Percentiles rank a stretch among this genome's conserved stretches.
Evolutionary conservation across 306 rosid genomes (phyloP).

Genomic region (Castanospermum australe): DNA sequence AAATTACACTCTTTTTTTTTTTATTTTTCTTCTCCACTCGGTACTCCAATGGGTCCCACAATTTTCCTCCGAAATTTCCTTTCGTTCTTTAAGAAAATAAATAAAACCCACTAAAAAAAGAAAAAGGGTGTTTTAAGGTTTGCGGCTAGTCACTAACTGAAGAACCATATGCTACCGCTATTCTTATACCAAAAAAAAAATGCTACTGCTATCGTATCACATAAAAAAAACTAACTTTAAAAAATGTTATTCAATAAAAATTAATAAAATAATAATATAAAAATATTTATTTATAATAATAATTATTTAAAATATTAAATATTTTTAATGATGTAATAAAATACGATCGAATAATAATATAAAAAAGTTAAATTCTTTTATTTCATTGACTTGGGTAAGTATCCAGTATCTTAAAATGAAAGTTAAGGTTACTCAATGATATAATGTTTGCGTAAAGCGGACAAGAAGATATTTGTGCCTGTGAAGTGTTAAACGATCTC

Average conservation of each 20-base stretch:
- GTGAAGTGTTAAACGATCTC: background rate
- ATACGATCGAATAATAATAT: too few relatives aligned
- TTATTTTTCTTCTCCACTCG: background rate
- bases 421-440: background rate
- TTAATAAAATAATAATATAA: too few relatives aligned
- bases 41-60: background rate
- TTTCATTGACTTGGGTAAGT: background rate
- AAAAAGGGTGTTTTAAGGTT: background rate
- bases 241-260: background rate
- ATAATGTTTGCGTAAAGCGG: background rate
- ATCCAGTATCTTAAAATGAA: background rate
- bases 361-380: too few relatives aligned
- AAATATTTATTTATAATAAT: too few relatives aligned
- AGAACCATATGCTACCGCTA: background rate
- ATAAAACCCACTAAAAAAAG: background rate
- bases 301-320: too few relatives aligned
- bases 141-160: slow-evolving; percentile 13
- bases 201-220: too few relatives aligned
- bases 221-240: slow-evolving; percentile 10
- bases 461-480: background rate
- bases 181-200: too few relatives aligned
- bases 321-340: too few relatives aligned
- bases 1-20: too few relatives aligned
- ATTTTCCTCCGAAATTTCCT: background rate
- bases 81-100: background rate